Evolutionary conservation across 23 red algal species (phyloP).

Genomic region (Agarophyton chilense): DNA sequence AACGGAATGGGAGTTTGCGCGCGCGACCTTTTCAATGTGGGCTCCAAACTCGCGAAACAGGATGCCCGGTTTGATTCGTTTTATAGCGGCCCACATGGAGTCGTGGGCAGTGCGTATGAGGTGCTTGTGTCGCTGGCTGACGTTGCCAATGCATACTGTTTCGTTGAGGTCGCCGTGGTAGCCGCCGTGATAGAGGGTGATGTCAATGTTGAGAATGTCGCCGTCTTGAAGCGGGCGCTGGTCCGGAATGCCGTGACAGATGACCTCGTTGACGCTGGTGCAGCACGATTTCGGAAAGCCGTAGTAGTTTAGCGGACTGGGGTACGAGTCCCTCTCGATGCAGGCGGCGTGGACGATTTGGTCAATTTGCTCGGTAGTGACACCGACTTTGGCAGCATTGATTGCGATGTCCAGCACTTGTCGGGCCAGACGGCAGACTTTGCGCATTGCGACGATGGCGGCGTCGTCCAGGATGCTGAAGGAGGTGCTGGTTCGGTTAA

Average conservation of each 20-base stretch:
- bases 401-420: slow-evolving; percentile 93
- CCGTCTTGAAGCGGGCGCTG: slow-evolving; percentile 83
- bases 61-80: slow-evolving; percentile 73
- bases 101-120: slow-evolving; percentile 88
- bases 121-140: slow-evolving; percentile 35
- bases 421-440: slow-evolving; percentile 78
- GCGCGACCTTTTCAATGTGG: slow-evolving; percentile 78
- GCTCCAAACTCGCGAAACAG: slow-evolving; percentile 88
- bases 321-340: slow-evolving; percentile 76
- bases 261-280: slow-evolving; percentile 98
- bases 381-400: slow-evolving; percentile 71
- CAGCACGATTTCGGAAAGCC: slow-evolving; percentile 95
- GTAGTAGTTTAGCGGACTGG: slow-evolving; percentile 96
- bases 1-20: slow-evolving; percentile 65
- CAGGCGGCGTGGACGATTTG: slow-evolving; percentile 86
- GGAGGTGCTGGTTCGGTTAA: slow-evolving; percentile 43
- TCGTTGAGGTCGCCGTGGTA: slow-evolving; percentile 98
- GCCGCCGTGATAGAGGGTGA: slow-evolving; percentile 90
- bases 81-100: slow-evolving; percentile 87
- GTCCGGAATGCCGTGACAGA: slow-evolving; percentile 98
- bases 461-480: slow-evolving; percentile 56
- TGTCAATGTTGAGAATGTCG: slow-evolving; percentile 98
- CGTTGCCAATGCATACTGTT: slow-evolving; percentile 85
- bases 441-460: slow-evolving; percentile 74
- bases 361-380: slow-evolving; percentile 96